Conservation (phyloP, 805 yeast genomes). For the Candida boidinii region DNA sequence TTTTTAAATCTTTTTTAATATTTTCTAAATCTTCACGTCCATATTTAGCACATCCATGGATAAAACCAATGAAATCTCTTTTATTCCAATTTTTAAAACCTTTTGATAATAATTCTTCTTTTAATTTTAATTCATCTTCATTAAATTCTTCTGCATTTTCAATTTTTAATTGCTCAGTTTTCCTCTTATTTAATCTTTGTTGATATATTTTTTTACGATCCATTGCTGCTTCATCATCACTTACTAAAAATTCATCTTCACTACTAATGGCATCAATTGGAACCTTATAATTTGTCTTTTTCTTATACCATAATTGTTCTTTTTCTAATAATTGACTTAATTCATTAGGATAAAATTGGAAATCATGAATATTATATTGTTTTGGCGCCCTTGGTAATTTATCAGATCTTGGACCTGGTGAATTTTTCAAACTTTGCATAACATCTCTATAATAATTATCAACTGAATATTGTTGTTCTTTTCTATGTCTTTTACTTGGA, state of each 20-base stretch:
- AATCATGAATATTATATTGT: conserved; percentile 55
- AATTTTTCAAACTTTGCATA: conserved; percentile 30
- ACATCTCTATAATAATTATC: conserved; percentile 74
- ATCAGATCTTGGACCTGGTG: conserved; percentile 29
- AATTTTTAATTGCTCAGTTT: conserved; percentile 45
- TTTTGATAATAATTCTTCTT: conserved; percentile 41
- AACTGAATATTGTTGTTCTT: conserved; percentile 69
- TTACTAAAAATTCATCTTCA: conserved; percentile 36
- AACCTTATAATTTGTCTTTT: conserved; percentile 49
- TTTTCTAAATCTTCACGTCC: conserved; percentile 45
- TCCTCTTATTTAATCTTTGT: conserved; percentile 25
- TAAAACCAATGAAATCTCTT: conserved; percentile 64
- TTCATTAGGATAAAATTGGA: conserved; percentile 59
- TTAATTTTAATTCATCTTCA: conserved; percentile 49
- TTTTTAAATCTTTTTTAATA: conserved; percentile 48
- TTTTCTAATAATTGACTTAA: conserved; percentile 46
- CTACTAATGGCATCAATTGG: conserved; percentile 52
- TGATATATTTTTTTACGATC: conserved; percentile 15
- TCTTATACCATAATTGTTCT: conserved; percentile 59
- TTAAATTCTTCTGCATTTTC: conserved; percentile 51
- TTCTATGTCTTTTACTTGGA: conserved; percentile 68
- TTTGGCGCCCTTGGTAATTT: conserved; percentile 53
- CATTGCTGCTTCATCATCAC: conserved; percentile 21
- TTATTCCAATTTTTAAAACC: conserved; percentile 66
- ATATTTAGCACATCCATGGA: conserved; percentile 59